These are phyloP conservation scores for Peronosclerospora sorghi DNA, from an alignment of 352 stramenopile genomes.

Conservation along the genomic window DNA sequence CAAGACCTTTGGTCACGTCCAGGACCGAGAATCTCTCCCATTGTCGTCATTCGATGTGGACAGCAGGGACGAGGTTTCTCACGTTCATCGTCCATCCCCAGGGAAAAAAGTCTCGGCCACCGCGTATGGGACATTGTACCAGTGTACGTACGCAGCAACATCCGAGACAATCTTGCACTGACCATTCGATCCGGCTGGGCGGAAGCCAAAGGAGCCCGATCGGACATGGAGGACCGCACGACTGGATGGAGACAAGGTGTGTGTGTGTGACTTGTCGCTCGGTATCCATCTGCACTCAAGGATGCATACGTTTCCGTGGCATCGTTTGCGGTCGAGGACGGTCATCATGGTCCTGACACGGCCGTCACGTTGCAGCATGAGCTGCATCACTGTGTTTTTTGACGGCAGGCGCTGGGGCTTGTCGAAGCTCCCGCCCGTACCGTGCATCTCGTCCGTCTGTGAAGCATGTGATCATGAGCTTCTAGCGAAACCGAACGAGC, in stretches of 20 bases:
- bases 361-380: constrained; percentile 62
- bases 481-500: constrained; percentile 61
- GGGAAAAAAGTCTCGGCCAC: too few relatives aligned
- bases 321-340: constrained; percentile 84
- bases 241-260: constrained; percentile 40
- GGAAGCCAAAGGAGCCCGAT: constrained; percentile 72
- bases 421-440: constrained; percentile 32
- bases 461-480: constrained; percentile 63
- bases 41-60: constrained; percentile 25
- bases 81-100: constrained; percentile 10
- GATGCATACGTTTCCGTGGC: constrained; percentile 38
- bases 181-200: constrained; percentile 70
- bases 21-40: constrained; percentile 17
- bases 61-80: constrained; percentile 12
- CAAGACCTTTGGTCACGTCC: constrained; percentile 14
- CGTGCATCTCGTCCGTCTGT: constrained; percentile 46
- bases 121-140: constrained; percentile 45
- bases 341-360: constrained; percentile 79
- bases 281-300: constrained; percentile 26
- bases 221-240: constrained; percentile 83
- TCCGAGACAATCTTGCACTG: constrained; percentile 69
- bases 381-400: constrained; percentile 73
- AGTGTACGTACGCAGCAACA: constrained; percentile 84
- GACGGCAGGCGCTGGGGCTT: constrained; percentile 36
- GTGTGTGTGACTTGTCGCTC: constrained; percentile 31